Evolutionary conservation across 371 early-diverging fungal species (phyloP), one percentile per base, ranked within the genome.

Genomic region (Mortierella sp.): DNA sequence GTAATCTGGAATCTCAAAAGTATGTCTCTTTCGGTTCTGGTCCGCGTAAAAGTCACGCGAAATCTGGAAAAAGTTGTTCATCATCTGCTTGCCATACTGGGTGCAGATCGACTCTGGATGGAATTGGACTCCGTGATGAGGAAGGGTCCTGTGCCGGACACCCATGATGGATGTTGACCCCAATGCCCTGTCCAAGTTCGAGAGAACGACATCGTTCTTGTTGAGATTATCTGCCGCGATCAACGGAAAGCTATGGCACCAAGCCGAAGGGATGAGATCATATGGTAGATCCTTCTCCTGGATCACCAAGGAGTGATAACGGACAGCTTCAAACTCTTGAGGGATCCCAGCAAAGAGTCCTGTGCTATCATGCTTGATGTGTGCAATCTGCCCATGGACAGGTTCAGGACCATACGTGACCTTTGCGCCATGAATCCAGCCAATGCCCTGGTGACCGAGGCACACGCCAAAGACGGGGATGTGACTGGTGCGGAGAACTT

Each of bases 381-480:
- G 82, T 9, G 93, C 91, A 56, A 90, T 81, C 46, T 95, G 89
- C 4, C 99, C 99, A 63, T 97, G 97, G 73, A 96, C 90, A 4
- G 94, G 91, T 43, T 86, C 84, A 3, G 83, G 72, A 15, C 94
- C 93, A 62, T 86, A 59, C 60, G 66, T 55, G 80, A 93, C 92
- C 62, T 89, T 87, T 11, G 92, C 94, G 8, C 96, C 97, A 67
- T 92, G 90, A 11, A 84, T 85, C 52, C 85, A 78, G 1, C 92
- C 97, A 24, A 97, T 89, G 6, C 97, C 94, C 79, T 99, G 99
- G 80, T 97, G 95, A 0, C 99, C 99, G 42, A 99, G 82, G 78
- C 99, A 99, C 0, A 99, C 94, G 48, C 99, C 99, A 56, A 99
- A 87, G 11, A 98, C 83, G 3, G 99, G 99, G 58, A 90, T 79